Evolutionary conservation across 2,329 filamentous ascomycete species (phyloP).

Genomic region (Sclerotinia nivalis): DNA sequence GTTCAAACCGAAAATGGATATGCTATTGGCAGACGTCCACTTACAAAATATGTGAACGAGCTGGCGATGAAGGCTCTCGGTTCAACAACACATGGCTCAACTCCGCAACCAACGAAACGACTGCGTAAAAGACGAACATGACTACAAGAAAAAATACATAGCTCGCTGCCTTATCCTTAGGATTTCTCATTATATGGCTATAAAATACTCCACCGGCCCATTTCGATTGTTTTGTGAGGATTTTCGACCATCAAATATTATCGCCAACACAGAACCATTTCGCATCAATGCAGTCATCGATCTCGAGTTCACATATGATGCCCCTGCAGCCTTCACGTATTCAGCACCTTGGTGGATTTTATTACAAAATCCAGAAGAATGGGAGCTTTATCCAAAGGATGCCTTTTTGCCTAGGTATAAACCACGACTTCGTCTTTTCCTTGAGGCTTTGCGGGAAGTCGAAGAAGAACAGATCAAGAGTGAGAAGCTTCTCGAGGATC

Average conservation of each 20-base stretch:
- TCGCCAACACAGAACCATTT: conserved; percentile 38
- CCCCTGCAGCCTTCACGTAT: conserved; percentile 41
- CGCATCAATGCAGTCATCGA: conserved; percentile 44
- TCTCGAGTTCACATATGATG: conserved; percentile 46
- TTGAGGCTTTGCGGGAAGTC: conserved; percentile 40
- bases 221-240: conserved; percentile 43
- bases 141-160: background rate
- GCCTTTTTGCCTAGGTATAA: conserved; percentile 43
- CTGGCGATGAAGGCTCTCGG: conserved; percentile 29
- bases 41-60: conserved; percentile 31
- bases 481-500: background rate
- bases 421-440: conserved; percentile 41
- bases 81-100: conserved; percentile 44
- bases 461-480: conserved; percentile 34
- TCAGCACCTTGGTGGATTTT: conserved; percentile 47
- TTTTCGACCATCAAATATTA: conserved; percentile 41
- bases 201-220: conserved; percentile 9
- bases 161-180: background rate
- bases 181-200: conserved; percentile 19
- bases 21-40: conserved; percentile 24
- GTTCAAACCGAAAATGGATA: conserved; percentile 18
- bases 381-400: conserved; percentile 38
- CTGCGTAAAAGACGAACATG: background rate
- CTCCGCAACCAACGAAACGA: conserved; percentile 28
- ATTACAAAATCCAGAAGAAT: conserved; percentile 41